Conservation (phyloP, 352 stramenopile species). For the Globisporangium camurandrum region DNA sequence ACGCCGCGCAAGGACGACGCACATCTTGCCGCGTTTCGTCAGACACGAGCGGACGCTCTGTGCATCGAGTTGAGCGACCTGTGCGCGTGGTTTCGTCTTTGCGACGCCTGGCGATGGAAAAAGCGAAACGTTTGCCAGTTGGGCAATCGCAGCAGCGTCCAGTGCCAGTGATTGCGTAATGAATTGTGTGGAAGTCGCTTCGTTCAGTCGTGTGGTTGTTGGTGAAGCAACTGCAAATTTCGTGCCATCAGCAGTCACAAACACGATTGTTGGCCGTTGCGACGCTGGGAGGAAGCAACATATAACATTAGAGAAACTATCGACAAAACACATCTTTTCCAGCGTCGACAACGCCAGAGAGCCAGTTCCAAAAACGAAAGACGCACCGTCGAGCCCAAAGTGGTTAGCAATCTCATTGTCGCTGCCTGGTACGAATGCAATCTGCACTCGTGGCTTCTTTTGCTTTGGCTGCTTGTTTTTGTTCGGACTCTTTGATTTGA, state of each 20-base stretch:
- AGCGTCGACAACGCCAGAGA: too few relatives aligned
- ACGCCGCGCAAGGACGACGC: conserved; percentile 54
- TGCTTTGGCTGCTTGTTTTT: conserved; percentile 52
- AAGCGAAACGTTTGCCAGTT: conserved; percentile 27
- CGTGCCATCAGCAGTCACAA: conserved; percentile 35
- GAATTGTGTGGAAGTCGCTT: conserved; percentile 50
- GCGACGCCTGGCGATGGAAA: conserved; percentile 66
- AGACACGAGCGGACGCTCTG: conserved; percentile 31
- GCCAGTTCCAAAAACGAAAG: neutral
- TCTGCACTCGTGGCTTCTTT: conserved; percentile 38
- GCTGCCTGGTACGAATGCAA: conserved; percentile 51
- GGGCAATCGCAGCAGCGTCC: conserved; percentile 18
- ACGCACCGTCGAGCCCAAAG: conserved; percentile 37
- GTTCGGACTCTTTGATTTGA: too few relatives aligned
- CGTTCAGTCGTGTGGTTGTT: conserved; percentile 24
- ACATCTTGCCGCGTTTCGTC: conserved; percentile 58
- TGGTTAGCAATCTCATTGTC: conserved; percentile 66
- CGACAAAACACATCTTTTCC: too few relatives aligned
- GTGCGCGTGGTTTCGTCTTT: conserved; percentile 59
- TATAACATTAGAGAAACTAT: too few relatives aligned
- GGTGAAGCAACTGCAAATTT: conserved; percentile 37
- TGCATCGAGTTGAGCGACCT: conserved; percentile 32
- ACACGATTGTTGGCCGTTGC: conserved; percentile 50
- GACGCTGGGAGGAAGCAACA: too few relatives aligned
- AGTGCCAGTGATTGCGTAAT: conserved; percentile 35